A percentile compares a stretch with the other conserved stretches of the same genome.
Evolutionary conservation across 208 protist species (phyloP).

Genomic region (Acanthamoeba healyi): DNA sequence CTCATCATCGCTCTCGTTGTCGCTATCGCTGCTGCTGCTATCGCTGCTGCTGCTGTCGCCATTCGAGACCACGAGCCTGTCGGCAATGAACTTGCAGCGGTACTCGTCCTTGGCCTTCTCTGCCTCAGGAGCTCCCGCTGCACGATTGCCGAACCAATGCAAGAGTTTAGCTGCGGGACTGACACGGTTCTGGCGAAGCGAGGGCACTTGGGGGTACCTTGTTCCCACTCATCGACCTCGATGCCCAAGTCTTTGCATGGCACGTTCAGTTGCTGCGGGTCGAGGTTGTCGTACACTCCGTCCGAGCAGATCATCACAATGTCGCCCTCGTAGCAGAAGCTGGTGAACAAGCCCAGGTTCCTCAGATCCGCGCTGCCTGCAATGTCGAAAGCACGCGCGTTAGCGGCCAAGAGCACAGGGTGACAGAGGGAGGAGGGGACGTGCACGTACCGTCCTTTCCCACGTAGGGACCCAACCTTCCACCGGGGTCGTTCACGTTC

Average conservation of each 20-base stretch:
- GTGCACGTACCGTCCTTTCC: conserved; percentile 48
- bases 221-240: conserved; percentile 45
- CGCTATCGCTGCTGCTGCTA: not conserved
- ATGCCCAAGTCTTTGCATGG: conserved; percentile 17
- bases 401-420: no score
- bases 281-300: conserved; percentile 83
- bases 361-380: conserved; percentile 46
- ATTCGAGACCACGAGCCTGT: conserved; percentile 64
- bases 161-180: no score
- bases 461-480: conserved; percentile 82
- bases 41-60: not conserved
- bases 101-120: conserved; percentile 65
- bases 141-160: no score
- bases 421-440: not conserved
- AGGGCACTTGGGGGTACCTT: not conserved
- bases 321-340: conserved; percentile 77
- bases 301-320: conserved; percentile 80
- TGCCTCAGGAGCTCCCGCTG: not conserved
- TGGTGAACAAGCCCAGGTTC: conserved; percentile 78
- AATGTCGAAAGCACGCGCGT: not conserved
- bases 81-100: conserved; percentile 71
- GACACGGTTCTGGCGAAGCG: rapidly evolving
- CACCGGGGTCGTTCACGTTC: conserved; percentile 82
- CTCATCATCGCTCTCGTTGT: not conserved
- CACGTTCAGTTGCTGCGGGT: conserved; percentile 79